Percentiles rank a stretch among this genome's conserved stretches.
Evolutionary conservation across 805 yeast species (phyloP).

Genomic region (Ogataea trehalophila): DNA sequence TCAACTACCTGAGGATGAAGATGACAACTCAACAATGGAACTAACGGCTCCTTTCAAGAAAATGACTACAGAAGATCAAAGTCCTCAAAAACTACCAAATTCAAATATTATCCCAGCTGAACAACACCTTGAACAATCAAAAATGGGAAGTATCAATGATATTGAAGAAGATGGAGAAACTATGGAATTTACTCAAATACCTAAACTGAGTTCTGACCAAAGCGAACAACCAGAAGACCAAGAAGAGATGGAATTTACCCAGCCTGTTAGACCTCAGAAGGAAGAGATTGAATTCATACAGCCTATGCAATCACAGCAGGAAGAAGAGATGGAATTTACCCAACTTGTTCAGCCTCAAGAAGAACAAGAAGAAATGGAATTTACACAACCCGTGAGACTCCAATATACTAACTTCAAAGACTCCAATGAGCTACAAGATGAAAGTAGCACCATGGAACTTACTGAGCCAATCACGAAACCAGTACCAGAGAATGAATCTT

Average conservation of each 20-base stretch:
- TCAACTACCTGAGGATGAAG: conserved; percentile 6
- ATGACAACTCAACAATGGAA: conserved; percentile 14
- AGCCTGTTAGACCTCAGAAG: background rate
- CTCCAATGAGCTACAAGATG: too few species aligned
- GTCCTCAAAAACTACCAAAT: background rate
- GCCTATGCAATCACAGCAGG: background rate
- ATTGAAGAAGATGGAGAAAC: conserved; percentile 3
- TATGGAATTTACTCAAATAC: background rate
- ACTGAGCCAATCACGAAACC: too few species aligned
- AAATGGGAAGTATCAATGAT: background rate
- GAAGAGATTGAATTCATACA: background rate
- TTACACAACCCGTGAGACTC: background rate
- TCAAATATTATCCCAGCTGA: background rate
- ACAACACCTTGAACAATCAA: conserved; percentile 4
- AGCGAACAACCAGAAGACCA: background rate
- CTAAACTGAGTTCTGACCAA: background rate
- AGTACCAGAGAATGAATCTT: too few species aligned
- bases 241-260: background rate
- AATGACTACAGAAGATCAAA: background rate
- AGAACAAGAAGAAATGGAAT: background rate
- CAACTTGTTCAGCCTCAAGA: background rate
- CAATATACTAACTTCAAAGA: background rate
- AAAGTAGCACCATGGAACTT: too few species aligned
- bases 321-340: background rate
- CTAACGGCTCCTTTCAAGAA: conserved; percentile 19